A percentile compares a stretch with the other conserved stretches of the same genome.
Conservation (phyloP, 75 land plant genomes). For the Picea sitchensis region DNA sequence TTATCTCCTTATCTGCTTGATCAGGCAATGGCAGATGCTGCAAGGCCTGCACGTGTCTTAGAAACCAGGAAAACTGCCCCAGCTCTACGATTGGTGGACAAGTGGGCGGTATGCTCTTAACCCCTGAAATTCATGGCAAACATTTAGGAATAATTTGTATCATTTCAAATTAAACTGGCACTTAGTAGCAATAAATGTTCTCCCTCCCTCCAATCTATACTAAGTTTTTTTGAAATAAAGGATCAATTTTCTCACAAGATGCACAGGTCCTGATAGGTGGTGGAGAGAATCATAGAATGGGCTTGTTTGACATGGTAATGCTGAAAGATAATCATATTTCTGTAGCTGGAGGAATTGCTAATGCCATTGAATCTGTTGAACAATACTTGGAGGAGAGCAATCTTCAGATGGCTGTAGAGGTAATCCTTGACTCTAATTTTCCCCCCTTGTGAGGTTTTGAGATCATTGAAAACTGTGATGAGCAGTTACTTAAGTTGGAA, state of each 20-base stretch:
- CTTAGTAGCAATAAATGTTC: no score
- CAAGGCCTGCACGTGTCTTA: constrained; percentile 80
- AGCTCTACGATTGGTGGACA: constrained; percentile 89
- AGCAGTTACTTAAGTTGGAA: background rate
- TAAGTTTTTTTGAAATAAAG: background rate
- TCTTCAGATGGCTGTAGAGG: constrained; percentile 91
- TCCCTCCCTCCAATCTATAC: no score
- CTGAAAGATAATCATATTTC: constrained; percentile 98
- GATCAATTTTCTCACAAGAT: constrained; percentile 5
- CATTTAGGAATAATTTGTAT: background rate
- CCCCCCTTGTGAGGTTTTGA: no score
- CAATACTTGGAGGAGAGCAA: constrained; percentile 51
- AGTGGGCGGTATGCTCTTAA: constrained; percentile 85
- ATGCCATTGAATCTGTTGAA: constrained; percentile 77
- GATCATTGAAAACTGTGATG: background rate
- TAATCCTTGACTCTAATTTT: constrained; percentile 13
- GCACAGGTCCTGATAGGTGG: constrained; percentile 94
- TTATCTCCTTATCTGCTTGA: background rate
- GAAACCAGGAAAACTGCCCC: constrained; percentile 99
- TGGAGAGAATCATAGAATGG: constrained; percentile 96
- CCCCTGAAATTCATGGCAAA: background rate
- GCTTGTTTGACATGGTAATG: constrained; percentile 97
- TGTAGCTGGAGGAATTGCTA: constrained; percentile 81
- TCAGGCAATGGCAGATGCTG: constrained; percentile 95
- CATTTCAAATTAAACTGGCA: background rate